phyloP scores from a whole-genome alignment of 2,329 filamentous ascomycete species.

The Hypoxylon sp. region DNA sequence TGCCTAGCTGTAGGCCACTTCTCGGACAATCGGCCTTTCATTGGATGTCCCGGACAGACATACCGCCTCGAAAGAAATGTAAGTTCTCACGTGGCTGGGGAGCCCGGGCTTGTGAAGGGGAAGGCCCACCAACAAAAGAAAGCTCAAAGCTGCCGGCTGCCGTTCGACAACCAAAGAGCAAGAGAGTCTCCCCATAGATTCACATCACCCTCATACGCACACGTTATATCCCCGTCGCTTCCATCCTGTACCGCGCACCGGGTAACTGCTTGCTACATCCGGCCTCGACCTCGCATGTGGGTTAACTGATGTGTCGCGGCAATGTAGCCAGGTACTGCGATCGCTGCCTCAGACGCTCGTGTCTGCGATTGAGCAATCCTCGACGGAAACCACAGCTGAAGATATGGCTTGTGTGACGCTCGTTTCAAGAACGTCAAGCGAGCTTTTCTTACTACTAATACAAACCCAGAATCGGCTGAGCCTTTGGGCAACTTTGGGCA shows the following conservation, averaged over 20 bases:
- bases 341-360: background rate
- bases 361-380: constrained; percentile 10
- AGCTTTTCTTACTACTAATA: constrained; percentile 13
- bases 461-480: constrained; percentile 3
- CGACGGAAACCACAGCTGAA: constrained; percentile 11
- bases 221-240: constrained; percentile 1
- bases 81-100: constrained; percentile 4
- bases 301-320: constrained; percentile 2
- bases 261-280: constrained; percentile 22
- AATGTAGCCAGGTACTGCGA: background rate
- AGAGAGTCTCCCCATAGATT: background rate
- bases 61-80: constrained; percentile 7
- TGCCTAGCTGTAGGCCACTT: no score
- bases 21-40: constrained; percentile 5
- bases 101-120: background rate
- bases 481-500: constrained; percentile 28
- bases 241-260: constrained; percentile 8
- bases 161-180: constrained; percentile 3
- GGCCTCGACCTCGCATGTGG: constrained; percentile 11
- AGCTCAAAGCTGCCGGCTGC: constrained; percentile 10
- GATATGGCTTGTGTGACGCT: constrained; percentile 22
- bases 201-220: constrained; percentile 6
- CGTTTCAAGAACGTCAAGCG: constrained; percentile 4
- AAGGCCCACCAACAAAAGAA: constrained; percentile 9
- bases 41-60: constrained; percentile 10